A percentile compares a stretch with the other conserved stretches of the same genome.
Evolutionary conservation across 768 basidiomycete genomes (phyloP).

Genomic region (Tylopilus vinaceipallidus): DNA sequence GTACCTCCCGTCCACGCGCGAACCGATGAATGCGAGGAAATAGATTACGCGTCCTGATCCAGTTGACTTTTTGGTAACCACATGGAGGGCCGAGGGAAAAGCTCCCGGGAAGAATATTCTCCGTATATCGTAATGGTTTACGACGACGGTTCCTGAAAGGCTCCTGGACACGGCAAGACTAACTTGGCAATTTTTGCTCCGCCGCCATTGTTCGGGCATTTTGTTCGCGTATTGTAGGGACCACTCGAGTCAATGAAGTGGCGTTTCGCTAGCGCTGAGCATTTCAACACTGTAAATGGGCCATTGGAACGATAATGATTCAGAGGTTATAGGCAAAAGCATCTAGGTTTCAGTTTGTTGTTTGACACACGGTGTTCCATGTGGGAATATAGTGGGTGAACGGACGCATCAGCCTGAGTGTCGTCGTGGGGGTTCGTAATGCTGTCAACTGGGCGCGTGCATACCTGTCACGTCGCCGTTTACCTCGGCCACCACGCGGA

Average conservation of each 20-base stretch:
- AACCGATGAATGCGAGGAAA: conserved; percentile 2
- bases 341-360: neutral
- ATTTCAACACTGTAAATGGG: no score
- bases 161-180: conserved; percentile 3
- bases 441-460: conserved; percentile 3
- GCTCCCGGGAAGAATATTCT: conserved; percentile 1
- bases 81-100: conserved; percentile 8
- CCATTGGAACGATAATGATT: no score
- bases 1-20: neutral
- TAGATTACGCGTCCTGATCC: neutral
- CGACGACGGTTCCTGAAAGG: conserved; percentile 10
- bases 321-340: no score
- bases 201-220: neutral
- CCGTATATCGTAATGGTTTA: conserved; percentile 16
- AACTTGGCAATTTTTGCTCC: neutral
- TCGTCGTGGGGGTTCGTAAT: no score
- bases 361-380: neutral
- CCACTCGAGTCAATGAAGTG: neutral
- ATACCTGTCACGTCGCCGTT: neutral
- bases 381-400: no score
- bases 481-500: conserved; percentile 5
- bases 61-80: no score
- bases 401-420: no score
- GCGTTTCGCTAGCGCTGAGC: neutral
- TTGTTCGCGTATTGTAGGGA: neutral